Evolutionary conservation across 2,329 filamentous ascomycete species (phyloP), one percentile per base, ranked within the genome.

Genomic region (Fusarium torulosum): DNA sequence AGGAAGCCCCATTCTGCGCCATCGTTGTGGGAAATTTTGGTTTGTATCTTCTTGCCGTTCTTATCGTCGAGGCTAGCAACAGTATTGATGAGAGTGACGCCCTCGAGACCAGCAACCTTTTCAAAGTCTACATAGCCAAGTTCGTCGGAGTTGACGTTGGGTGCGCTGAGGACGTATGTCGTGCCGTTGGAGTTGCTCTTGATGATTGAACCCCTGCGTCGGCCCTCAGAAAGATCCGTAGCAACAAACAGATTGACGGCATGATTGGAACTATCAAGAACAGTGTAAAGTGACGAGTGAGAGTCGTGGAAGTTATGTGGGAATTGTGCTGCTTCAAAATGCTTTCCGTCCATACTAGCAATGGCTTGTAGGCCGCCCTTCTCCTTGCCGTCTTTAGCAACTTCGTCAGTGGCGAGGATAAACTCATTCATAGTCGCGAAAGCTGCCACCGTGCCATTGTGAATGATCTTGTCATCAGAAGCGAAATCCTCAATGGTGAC

Each of bases 131-230:
- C 95, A 74, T 90, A 97, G 42, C 90, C 94, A 3, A 77, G 72
- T 14, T 85, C 81, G 75, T 97, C 89, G 71, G 93, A 88, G 78
- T 98, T 97, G 75, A 98, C 93, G 20, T 88, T 88, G 47, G 87
- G 83, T 23, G 96, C 84, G 78, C 92, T 96, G 67, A 97, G 82
- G 14, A 97, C 92, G 74, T 97, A 99, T 2, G 92, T 96, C 1
- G 96, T 99, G 53, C 96, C 96, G 75, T 99, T 98, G 73, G 94
- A 97, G 82, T 99, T 99, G 75, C 94, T 97, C 86, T 98, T 99
- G 79, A 99, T 88, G 71, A 99, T 93, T 23, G 91, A 91, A 37
- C 96, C 96, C 72, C 92, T 94, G 61, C 91, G 87, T 50, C 86
- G 87, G 19, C 88, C 90, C 50, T 83, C 76, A 5, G 82, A 82